Conservation (phyloP, 768 basidiomycete species). For the Sarcomyxa edulis region DNA sequence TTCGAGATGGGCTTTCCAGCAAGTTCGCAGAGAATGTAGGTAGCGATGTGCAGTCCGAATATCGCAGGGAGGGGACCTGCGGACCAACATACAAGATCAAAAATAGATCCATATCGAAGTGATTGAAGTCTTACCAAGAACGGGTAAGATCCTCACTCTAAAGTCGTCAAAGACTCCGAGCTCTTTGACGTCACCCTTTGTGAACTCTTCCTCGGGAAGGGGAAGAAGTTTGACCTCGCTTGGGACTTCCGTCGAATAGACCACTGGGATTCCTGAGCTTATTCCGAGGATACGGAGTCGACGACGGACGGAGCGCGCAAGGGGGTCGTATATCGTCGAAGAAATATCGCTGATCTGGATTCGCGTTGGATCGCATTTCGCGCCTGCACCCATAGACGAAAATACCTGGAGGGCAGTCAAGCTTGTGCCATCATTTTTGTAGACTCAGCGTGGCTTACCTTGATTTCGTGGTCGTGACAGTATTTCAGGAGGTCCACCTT, state of each 20-base stretch:
- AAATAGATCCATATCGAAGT: background rate
- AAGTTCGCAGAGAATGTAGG: constrained; percentile 82
- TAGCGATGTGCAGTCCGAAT: constrained; percentile 87
- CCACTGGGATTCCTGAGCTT: constrained; percentile 71
- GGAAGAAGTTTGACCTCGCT: constrained; percentile 86
- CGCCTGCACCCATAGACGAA: constrained; percentile 95
- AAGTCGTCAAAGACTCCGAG: constrained; percentile 90
- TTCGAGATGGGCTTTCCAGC: constrained; percentile 81
- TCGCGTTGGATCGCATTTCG: constrained; percentile 91
- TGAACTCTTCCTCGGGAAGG: constrained; percentile 86
- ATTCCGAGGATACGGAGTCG: constrained; percentile 63
- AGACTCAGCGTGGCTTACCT: constrained; percentile 36
- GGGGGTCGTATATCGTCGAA: constrained; percentile 86
- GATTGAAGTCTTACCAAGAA: constrained; percentile 53
- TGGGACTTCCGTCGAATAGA: constrained; percentile 94
- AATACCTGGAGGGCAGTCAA: constrained; percentile 75
- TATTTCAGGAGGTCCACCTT: constrained; percentile 93
- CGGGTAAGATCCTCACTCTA: constrained; percentile 88
- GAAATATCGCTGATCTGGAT: constrained; percentile 96
- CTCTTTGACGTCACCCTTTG: constrained; percentile 85
- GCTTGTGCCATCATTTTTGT: no score
- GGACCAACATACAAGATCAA: no score
- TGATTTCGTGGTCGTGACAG: constrained; percentile 76
- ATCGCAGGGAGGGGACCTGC: constrained; percentile 79
- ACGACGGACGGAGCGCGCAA: constrained; percentile 85